These are phyloP conservation scores for Citrus medica DNA, from an alignment of 345 rosid species.

Conservation along the genomic window DNA sequence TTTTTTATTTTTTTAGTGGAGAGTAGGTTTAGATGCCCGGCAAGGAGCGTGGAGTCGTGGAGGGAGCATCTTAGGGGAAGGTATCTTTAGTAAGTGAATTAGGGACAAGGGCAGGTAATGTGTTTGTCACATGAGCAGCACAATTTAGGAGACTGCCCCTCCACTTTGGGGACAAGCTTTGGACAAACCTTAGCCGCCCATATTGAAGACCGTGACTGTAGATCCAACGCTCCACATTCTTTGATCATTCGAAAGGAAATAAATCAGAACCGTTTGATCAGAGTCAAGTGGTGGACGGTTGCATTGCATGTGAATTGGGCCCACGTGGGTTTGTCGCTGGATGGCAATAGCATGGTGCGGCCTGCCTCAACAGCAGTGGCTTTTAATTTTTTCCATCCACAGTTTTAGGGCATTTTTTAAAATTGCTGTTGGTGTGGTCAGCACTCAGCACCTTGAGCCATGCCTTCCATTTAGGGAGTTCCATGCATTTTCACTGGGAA, in stretches of 20 bases:
- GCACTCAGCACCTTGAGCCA: constrained; percentile 1
- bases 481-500: neutral
- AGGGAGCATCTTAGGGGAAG: neutral
- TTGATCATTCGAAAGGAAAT: neutral
- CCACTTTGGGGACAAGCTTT: constrained; percentile 32
- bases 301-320: constrained; percentile 32
- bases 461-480: constrained; percentile 1
- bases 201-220: constrained; percentile 21
- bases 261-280: constrained; percentile 25
- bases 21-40: neutral
- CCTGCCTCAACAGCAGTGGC: neutral
- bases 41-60: constrained; percentile 13
- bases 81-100: constrained; percentile 16
- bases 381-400: neutral
- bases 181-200: constrained; percentile 41
- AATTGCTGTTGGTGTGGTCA: constrained; percentile 8
- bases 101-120: constrained; percentile 22
- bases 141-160: constrained; percentile 27
- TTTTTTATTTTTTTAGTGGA: neutral
- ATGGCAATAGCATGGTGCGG: constrained; percentile 19
- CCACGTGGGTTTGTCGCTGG: constrained; percentile 39
- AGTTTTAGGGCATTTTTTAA: neutral
- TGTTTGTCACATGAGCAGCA: constrained; percentile 37
- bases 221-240: constrained; percentile 20
- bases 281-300: neutral